phyloP scores from a whole-genome alignment of 2,329 filamentous ascomycete genomes.

The Escovopsis sp. region DNA sequence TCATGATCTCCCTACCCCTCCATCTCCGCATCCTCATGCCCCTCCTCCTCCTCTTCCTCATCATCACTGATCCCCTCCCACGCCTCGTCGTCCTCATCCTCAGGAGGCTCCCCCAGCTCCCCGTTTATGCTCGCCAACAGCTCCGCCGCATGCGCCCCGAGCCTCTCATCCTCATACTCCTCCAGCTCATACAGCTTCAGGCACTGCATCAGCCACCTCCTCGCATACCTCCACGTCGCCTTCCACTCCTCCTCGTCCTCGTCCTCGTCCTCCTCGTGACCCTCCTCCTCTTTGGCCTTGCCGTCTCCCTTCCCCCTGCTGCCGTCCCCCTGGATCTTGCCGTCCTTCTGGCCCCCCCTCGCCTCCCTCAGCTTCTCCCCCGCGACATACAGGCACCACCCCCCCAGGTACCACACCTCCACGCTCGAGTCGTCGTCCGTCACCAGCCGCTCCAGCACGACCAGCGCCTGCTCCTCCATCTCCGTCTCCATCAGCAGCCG shows the following conservation, averaged over 20 bases:
- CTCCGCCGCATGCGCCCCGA: slow-evolving; percentile 62
- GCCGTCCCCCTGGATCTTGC: slow-evolving; percentile 26
- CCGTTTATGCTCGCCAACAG: slow-evolving; percentile 48
- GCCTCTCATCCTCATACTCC: slow-evolving; percentile 72
- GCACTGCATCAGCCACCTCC: slow-evolving; percentile 71
- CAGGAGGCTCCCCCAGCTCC: slow-evolving; percentile 46
- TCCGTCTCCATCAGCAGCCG: slow-evolving; percentile 81
- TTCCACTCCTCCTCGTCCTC: slow-evolving; percentile 35
- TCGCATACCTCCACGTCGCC: slow-evolving; percentile 55
- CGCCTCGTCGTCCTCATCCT: slow-evolving; percentile 40
- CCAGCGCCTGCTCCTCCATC: slow-evolving; percentile 71
- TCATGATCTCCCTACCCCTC: slow-evolving; percentile 20
- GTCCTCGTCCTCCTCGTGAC: slow-evolving; percentile 18
- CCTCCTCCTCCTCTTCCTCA: slow-evolving; percentile 27
- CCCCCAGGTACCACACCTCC: slow-evolving; percentile 93
- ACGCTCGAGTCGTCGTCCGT: slow-evolving; percentile 87
- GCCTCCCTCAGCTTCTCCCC: slow-evolving; percentile 46
- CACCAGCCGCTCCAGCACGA: slow-evolving; percentile 71
- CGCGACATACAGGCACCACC: slow-evolving; percentile 76
- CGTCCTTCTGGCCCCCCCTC: slow-evolving; percentile 20
- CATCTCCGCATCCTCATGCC: slow-evolving; percentile 43
- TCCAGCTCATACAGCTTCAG: slow-evolving; percentile 63
- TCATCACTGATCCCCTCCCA: slow-evolving; percentile 39
- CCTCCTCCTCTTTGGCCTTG: too few species aligned
- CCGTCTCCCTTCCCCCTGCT: slow-evolving; percentile 37